phyloP scores from a whole-genome alignment of 495 filamentous ascomycete species.

The Aspergillus mulundensis region DNA sequence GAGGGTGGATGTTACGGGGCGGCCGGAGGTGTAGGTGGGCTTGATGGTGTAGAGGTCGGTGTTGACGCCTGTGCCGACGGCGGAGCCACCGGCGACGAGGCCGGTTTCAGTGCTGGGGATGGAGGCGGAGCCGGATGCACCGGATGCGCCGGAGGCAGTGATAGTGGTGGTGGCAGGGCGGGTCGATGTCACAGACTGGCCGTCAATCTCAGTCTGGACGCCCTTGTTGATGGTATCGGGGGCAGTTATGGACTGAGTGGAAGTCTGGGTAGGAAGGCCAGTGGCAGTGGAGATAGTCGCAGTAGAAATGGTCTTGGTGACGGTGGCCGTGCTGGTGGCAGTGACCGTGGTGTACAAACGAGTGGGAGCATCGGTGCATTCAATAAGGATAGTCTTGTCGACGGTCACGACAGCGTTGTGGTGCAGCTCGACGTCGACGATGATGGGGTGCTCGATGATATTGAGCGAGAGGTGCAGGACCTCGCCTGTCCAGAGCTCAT shows the following conservation, averaged over 20 bases:
- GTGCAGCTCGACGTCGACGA: conserved; percentile 16
- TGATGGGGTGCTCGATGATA: conserved; percentile 17
- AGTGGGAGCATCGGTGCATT: conserved; percentile 17
- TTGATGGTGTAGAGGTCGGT: conserved; percentile 14
- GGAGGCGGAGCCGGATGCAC: neutral
- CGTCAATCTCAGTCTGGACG: neutral
- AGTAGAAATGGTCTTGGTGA: conserved; percentile 19
- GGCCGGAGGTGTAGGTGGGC: conserved; percentile 9
- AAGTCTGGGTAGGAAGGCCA: neutral
- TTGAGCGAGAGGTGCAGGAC: conserved; percentile 17
- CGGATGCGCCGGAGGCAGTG: neutral
- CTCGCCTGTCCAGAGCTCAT: conserved; percentile 15
- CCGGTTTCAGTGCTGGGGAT: conserved; percentile 8
- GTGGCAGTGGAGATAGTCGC: conserved; percentile 13
- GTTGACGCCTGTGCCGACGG: conserved; percentile 17
- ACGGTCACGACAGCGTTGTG: conserved; percentile 16
- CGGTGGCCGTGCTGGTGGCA: conserved; percentile 12
- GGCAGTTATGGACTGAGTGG: neutral
- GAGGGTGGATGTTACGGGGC: conserved; percentile 8
- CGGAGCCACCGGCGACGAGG: conserved; percentile 16
- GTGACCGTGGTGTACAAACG: conserved; percentile 18
- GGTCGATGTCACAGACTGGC: neutral
- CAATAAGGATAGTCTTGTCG: conserved; percentile 19
- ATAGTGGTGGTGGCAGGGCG: no score
- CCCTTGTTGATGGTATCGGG: neutral